phyloP scores from a whole-genome alignment of 1,139 yeast genomes.

The Suhomyces panamericanus region DNA sequence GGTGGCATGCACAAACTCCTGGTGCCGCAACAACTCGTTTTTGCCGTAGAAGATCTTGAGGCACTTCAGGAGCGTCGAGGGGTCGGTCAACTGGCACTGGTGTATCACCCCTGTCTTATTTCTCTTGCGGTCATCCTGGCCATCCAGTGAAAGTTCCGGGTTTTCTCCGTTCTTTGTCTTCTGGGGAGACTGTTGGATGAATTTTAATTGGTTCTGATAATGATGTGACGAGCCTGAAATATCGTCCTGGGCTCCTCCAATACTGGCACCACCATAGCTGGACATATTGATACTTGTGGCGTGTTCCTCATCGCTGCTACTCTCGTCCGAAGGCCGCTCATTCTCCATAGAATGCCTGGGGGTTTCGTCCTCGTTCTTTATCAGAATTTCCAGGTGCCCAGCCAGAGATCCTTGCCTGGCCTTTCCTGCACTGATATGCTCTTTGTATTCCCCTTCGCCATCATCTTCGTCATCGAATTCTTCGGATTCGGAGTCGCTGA shows the following conservation, averaged over 20 bases:
- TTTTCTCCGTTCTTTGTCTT: conserved; percentile 5
- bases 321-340: conserved; percentile 19
- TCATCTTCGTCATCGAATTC: conserved; percentile 12
- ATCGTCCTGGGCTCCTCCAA: not conserved
- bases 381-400: not conserved
- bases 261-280: not conserved
- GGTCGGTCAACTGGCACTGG: conserved; percentile 44
- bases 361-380: not conserved
- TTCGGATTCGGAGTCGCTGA: conserved; percentile 5
- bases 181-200: conserved; percentile 14
- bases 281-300: conserved; percentile 1
- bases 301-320: conserved; percentile 18
- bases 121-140: conserved; percentile 21
- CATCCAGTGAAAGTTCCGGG: conserved; percentile 9
- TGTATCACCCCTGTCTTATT: conserved; percentile 37
- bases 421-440: too few relatives aligned
- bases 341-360: conserved; percentile 4
- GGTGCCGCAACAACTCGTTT: conserved; percentile 47
- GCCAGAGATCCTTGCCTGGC: not conserved
- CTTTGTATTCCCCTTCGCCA: not conserved
- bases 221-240: not conserved
- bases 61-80: conserved; percentile 34
- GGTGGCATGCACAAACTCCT: conserved; percentile 51
- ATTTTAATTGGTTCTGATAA: conserved; percentile 13
- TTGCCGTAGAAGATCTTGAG: conserved; percentile 47